These are phyloP conservation scores for Podaxis sp. DNA, from an alignment of 768 basidiomycete genomes.

Conservation along the genomic window DNA sequence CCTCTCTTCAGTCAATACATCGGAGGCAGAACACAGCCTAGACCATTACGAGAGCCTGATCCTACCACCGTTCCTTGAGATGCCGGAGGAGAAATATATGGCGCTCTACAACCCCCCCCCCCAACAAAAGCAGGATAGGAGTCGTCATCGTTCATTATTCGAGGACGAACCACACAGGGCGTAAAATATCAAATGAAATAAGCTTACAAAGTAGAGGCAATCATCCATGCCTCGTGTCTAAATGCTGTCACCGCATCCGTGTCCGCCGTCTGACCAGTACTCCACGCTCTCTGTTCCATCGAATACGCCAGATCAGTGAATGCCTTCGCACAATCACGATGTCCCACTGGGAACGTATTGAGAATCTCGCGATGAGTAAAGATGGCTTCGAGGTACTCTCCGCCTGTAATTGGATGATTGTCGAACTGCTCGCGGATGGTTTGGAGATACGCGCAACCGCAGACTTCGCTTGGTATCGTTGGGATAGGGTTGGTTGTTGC, in stretches of 20 bases:
- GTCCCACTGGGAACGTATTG: constrained; percentile 58
- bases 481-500: constrained; percentile 15
- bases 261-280: constrained; percentile 70
- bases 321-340: constrained; percentile 61
- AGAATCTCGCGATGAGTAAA: constrained; percentile 77
- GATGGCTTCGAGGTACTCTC: constrained; percentile 76
- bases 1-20: constrained; percentile 9
- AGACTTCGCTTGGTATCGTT: constrained; percentile 26
- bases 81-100: background rate
- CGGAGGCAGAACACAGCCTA: constrained; percentile 8
- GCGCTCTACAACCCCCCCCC: background rate
- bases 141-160: background rate
- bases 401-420: constrained; percentile 58
- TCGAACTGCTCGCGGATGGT: constrained; percentile 57
- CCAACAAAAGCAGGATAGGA: background rate
- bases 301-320: constrained; percentile 65
- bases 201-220: constrained; percentile 41
- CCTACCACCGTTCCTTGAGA: background rate
- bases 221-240: constrained; percentile 66
- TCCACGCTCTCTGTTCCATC: constrained; percentile 66
- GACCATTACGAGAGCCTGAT: background rate
- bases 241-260: constrained; percentile 68
- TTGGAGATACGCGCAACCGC: constrained; percentile 65
- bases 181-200: background rate
- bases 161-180: background rate